Evolutionary conservation across 116 monocot species (phyloP).

Genomic region (Cymodocea nodosa): DNA sequence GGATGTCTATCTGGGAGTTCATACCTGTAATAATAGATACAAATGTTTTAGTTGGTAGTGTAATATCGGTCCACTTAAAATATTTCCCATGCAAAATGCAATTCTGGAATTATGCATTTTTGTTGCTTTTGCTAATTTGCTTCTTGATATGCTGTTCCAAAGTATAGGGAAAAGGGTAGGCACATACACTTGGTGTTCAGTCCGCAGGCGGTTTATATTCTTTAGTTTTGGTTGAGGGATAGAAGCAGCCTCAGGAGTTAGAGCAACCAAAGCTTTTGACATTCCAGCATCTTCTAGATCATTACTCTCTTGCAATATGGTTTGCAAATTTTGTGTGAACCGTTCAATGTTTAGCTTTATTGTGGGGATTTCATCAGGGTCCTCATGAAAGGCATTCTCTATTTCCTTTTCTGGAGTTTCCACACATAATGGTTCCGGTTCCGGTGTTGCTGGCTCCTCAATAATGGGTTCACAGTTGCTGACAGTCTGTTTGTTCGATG

Average conservation of each 20-base stretch:
- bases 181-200: slow-evolving; percentile 92
- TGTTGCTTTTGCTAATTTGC: too few relatives aligned
- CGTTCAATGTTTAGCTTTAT: slow-evolving; percentile 59
- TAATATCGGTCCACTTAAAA: background rate
- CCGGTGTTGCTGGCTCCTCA: slow-evolving; percentile 83
- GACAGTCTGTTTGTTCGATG: background rate
- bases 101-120: too few relatives aligned
- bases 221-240: slow-evolving; percentile 87
- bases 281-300: slow-evolving; percentile 42
- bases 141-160: background rate
- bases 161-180: background rate
- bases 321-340: slow-evolving; percentile 57
- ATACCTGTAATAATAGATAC: slow-evolving; percentile 37
- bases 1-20: slow-evolving; percentile 86
- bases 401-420: slow-evolving; percentile 32
- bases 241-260: slow-evolving; percentile 55
- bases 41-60: background rate
- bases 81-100: too few relatives aligned
- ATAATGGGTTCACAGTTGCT: slow-evolving; percentile 47
- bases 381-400: slow-evolving; percentile 67
- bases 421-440: slow-evolving; percentile 29
- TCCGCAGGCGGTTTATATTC: slow-evolving; percentile 77
- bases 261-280: slow-evolving; percentile 72
- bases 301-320: slow-evolving; percentile 45
- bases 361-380: slow-evolving; percentile 75